phyloP scores from a whole-genome alignment of 2,329 filamentous ascomycete species.

The Cladosporium halotolerans region DNA sequence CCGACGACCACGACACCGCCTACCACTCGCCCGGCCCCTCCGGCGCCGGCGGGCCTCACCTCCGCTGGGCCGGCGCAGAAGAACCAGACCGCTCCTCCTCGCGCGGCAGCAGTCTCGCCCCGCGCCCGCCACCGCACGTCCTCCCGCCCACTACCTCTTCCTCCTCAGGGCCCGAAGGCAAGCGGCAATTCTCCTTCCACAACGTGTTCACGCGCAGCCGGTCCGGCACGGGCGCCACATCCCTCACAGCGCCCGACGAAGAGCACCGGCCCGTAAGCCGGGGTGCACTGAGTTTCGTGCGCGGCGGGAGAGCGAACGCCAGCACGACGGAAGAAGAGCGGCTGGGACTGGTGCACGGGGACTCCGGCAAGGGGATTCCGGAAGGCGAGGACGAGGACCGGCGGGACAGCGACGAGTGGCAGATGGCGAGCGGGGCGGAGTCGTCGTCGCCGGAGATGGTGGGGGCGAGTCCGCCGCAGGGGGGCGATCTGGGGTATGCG shows the following conservation, averaged over 20 bases:
- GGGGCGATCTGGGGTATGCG: conserved; percentile 19
- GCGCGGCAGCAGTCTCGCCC: conserved; percentile 39
- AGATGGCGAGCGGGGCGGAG: conserved; percentile 24
- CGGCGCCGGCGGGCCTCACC: conserved; percentile 33
- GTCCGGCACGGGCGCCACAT: conserved; percentile 17
- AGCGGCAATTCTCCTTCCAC: conserved; percentile 88
- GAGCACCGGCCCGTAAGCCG: conserved; percentile 28
- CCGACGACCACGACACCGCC: conserved; percentile 43
- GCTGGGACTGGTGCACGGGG: conserved; percentile 32
- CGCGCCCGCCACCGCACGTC: conserved; percentile 50
- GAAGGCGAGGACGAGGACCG: neutral
- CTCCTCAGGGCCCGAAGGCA: conserved; percentile 26
- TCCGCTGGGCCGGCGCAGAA: conserved; percentile 40
- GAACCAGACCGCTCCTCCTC: conserved; percentile 37
- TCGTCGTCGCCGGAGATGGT: conserved; percentile 24
- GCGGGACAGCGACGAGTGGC: conserved; percentile 28
- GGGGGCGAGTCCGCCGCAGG: conserved; percentile 9
- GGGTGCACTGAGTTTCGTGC: conserved; percentile 30
- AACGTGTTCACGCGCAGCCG: conserved; percentile 65
- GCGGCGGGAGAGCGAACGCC: conserved; percentile 19
- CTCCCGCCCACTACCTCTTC: conserved; percentile 1
- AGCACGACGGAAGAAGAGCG: conserved; percentile 33
- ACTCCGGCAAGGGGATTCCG: conserved; percentile 17
- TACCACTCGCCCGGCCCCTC: conserved; percentile 32
- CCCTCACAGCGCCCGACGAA: conserved; percentile 10